Base-by-base conservation (phyloP, 495 filamentous ascomycete genomes). In the Stereocaulon alpinum region DNA sequence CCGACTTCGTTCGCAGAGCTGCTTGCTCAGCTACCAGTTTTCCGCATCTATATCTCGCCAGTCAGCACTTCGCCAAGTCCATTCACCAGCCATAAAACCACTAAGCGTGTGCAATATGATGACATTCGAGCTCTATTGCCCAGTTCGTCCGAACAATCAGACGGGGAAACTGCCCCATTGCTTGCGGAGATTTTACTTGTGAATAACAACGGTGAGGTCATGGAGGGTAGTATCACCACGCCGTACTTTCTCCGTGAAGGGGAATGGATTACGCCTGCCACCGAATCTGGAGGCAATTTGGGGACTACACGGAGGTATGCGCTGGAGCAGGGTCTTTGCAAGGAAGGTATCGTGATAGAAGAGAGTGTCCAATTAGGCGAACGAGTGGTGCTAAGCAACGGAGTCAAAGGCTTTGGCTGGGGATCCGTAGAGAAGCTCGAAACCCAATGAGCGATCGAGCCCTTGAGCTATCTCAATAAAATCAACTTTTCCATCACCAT, bases 301-400 rank as follows among this genome's bases (percentile, higher is more conserved):
- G 91, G 91, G 1, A 94, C 88, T 32, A 88, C 83, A 15, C 83
- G 91, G 66, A 78, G 87, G 64, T 96, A 89, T 82, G 83, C 87
- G 14, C 64, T 96, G 53, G 76, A 83, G 58, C 80, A 74, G 40
- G 74, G 69, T 4, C 73, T 79, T 73, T 80, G 87, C 68, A 70
- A 74, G n/a, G 87, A 94, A 66, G 75, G 80, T 45, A 65, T 74
- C 2, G 74, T 93, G 18, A 65, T 54, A 11, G 74, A 66, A 2
- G 67, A 77, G 18, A 81, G 80, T 12, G 68, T 96, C 18, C 67
- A 80, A 12, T 76, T 88, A 64, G 87, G 85, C 4, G 89, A 96
- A 68, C 77, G 81, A 56, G 86, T 88, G 61, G 90, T 87, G 84
- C 72, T 96, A 59, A 93, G 88, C 65, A 95, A 90, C 69, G 88